These are phyloP conservation scores for Candida frijolesensis DNA, from an alignment of 1,139 yeast genomes.

Conservation along the genomic window DNA sequence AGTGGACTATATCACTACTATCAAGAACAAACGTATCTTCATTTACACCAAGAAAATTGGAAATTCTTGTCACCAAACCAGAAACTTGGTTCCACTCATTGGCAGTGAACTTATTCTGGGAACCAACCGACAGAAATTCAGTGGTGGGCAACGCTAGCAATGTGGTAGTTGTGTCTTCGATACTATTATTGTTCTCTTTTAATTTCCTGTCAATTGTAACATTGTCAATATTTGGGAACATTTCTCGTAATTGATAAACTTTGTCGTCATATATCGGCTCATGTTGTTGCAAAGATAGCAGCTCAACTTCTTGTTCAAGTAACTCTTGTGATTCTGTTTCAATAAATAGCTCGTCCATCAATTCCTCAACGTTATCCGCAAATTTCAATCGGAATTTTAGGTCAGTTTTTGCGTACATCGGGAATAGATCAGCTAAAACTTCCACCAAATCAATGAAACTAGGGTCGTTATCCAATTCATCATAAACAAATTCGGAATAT, in stretches of 20 bases:
- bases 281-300: not conserved
- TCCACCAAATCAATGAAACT: constrained; percentile 21
- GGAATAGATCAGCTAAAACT: constrained; percentile 30
- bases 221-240: constrained; percentile 24
- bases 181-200: constrained; percentile 20
- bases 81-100: constrained; percentile 14
- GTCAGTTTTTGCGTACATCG: constrained; percentile 28
- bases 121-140: constrained; percentile 1
- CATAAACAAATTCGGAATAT: constrained; percentile 11
- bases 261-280: constrained; percentile 8
- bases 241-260: constrained; percentile 18
- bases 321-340: constrained; percentile 19
- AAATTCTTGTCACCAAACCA: constrained; percentile 1
- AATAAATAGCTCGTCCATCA: constrained; percentile 25
- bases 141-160: constrained; percentile 10
- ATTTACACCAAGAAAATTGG: constrained; percentile 7
- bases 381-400: constrained; percentile 25
- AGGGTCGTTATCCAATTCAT: constrained; percentile 15
- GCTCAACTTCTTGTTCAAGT: constrained; percentile 5
- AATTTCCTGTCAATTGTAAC: constrained; percentile 19
- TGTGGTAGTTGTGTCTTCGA: constrained; percentile 17
- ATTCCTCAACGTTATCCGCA: constrained; percentile 21
- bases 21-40: constrained; percentile 5
- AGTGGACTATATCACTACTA: constrained; percentile 11
- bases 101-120: not conserved